Evolutionary conservation across 2,329 filamentous ascomycete genomes (phyloP).

Genomic region (Calonectria ilicicola): DNA sequence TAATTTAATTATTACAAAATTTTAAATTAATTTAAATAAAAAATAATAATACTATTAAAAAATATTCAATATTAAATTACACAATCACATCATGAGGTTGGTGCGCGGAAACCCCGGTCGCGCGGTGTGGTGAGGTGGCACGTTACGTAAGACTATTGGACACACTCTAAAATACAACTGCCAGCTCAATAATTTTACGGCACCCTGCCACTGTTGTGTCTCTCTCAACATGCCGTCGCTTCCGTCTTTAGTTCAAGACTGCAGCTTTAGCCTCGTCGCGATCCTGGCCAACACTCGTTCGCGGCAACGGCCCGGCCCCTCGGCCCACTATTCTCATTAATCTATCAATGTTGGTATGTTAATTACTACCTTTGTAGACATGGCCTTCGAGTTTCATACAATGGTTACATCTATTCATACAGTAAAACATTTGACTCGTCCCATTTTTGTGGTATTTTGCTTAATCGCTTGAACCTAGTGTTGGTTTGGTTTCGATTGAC

Average conservation of each 20-base stretch:
- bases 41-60: too few relatives aligned
- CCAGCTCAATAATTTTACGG: neutral
- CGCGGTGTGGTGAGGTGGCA: too few relatives aligned
- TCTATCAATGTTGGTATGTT: neutral
- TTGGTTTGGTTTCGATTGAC: neutral
- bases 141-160: too few relatives aligned
- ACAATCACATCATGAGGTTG: too few relatives aligned
- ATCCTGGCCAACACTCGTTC: neutral
- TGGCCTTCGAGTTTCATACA: neutral
- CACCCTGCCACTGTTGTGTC: neutral
- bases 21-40: too few relatives aligned
- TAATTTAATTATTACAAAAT: too few relatives aligned
- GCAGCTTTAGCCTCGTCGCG: neutral
- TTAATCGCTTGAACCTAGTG: neutral
- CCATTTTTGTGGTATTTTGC: neutral
- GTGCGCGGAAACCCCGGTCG: too few relatives aligned
- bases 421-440: neutral
- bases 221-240: neutral
- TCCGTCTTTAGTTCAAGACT: neutral
- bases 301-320: neutral
- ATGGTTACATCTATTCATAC: neutral
- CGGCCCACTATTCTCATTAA: neutral
- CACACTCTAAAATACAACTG: neutral
- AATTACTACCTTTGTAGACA: neutral
- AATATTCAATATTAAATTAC: too few relatives aligned